phyloP scores from a whole-genome alignment of 306 rosid species.

The Trifolium repens region DNA sequence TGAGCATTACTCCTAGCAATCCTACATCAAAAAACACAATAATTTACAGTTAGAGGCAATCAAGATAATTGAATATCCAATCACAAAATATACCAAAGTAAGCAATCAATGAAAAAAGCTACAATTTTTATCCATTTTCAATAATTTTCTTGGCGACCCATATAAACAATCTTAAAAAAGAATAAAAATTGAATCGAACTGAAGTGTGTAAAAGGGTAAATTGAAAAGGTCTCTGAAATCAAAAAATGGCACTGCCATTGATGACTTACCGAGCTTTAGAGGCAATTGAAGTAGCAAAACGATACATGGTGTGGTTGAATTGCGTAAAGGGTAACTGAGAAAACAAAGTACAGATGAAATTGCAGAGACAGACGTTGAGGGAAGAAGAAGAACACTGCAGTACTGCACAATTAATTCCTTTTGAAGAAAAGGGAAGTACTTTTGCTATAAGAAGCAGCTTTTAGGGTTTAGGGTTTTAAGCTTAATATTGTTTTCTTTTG shows the following conservation, averaged over 20 bases:
- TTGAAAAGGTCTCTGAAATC: background rate
- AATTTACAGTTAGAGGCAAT: background rate
- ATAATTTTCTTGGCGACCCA: background rate
- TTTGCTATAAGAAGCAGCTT: background rate
- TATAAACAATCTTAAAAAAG: slow-evolving; percentile 5
- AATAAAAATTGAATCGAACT: background rate
- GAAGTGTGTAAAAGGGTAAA: slow-evolving; percentile 1
- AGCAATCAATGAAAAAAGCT: background rate
- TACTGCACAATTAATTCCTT: background rate
- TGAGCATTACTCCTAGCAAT: slow-evolving; percentile 66
- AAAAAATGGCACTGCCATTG: background rate
- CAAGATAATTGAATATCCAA: background rate
- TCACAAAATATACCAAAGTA: background rate
- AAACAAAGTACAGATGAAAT: background rate
- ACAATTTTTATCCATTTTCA: slow-evolving; percentile 11
- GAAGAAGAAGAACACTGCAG: background rate
- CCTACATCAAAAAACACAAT: slow-evolving; percentile 46
- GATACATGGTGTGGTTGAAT: slow-evolving; percentile 62
- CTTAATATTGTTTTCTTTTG: background rate
- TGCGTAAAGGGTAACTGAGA: background rate
- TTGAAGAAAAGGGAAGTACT: background rate
- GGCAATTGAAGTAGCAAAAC: slow-evolving; percentile 81
- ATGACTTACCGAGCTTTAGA: slow-evolving; percentile 73
- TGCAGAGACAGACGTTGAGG: slow-evolving; percentile 24
- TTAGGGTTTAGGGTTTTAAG: slow-evolving; percentile 19